Evolutionary conservation across 1,284 basidiomycete species (phyloP).

Genomic region (Stygiomarasmius scandens): DNA sequence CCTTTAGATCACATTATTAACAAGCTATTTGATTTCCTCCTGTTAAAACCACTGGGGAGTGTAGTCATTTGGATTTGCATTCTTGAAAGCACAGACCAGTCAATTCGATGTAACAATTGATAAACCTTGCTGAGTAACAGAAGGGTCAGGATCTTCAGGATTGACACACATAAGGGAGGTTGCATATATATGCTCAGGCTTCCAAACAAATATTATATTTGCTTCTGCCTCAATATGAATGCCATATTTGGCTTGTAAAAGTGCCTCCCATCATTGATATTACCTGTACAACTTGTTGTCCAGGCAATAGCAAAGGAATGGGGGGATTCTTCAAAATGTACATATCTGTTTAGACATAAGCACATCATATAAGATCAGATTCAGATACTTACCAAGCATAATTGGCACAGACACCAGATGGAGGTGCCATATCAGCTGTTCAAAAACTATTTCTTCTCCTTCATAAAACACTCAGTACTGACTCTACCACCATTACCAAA

Average conservation of each 20-base stretch:
- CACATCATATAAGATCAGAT: not conserved
- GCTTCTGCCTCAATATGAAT: constrained; percentile 10
- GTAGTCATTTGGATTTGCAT: no score
- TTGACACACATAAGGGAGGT: not conserved
- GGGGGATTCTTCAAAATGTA: constrained; percentile 19
- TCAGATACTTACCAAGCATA: constrained; percentile 16
- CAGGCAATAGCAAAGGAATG: constrained; percentile 17
- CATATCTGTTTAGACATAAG: constrained; percentile 9
- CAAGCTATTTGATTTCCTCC: no score
- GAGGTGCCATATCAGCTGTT: constrained; percentile 19
- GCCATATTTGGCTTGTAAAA: constrained; percentile 21
- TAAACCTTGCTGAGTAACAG: no score
- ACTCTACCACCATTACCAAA: not conserved
- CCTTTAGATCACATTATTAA: constrained; percentile 16
- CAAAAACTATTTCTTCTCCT: constrained; percentile 14
- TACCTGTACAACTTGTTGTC: constrained; percentile 4
- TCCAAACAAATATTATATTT: constrained; percentile 16
- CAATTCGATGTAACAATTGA: no score
- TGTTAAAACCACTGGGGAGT: no score
- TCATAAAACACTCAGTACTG: constrained; percentile 9
- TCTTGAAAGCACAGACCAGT: no score
- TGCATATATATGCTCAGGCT: constrained; percentile 12
- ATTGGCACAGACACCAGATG: constrained; percentile 17
- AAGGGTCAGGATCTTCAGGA: not conserved
- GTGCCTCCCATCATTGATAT: constrained; percentile 9